Base-by-base conservation (phyloP, 2,329 filamentous ascomycete genomes). In the Xylaria sp. region DNA sequence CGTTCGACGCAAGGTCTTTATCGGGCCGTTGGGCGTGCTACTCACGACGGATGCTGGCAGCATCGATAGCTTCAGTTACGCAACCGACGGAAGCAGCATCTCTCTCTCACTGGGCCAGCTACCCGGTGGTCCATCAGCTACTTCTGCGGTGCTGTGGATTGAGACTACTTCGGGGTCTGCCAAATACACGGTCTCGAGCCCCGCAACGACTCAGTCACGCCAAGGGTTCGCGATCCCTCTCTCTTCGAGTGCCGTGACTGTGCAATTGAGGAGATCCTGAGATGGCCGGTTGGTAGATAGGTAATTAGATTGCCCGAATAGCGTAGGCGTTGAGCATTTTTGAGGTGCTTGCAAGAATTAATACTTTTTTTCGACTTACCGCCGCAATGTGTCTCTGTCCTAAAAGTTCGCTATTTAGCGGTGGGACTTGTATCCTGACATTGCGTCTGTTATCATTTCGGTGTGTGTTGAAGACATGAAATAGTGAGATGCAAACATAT, bases 1-100 rank as follows among this genome's bases (percentile, higher is more conserved):
- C 0, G 79, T 83, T 3, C 74, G 78, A n/a, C 75, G 76, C 37
- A 76, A 77, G 27, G 73, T 84, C 1, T 85, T 82, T 51, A 73
- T 85, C 8, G 82, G 79, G 0, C 76, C 79, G 0, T 31, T 83
- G 27, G 79, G 79, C 0, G 47, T 83, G 7, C 65, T 74, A 54
- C 54, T 83, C 3, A 72, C 73, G 0, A 61, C 80, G 8, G 80
- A 83, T 56, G 79, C 79, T 0, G 82, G 80, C 1, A 74, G 72
- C 0, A 79, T 84, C 7, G 62, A 69, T 3, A 63, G 71, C 13
- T 76, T 83, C 23, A 71, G 58, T 0, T 82, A 78, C 57, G 58
- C 70, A 5, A 49, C 60, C 1, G 63, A 60, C 1, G 62, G 68
- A 4, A 68, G 65, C 19, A 67, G 60, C 8, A 59, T 76, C 6